Conservation (phyloP, 2,329 filamentous ascomycete species). For the Calonectria crousiana region DNA sequence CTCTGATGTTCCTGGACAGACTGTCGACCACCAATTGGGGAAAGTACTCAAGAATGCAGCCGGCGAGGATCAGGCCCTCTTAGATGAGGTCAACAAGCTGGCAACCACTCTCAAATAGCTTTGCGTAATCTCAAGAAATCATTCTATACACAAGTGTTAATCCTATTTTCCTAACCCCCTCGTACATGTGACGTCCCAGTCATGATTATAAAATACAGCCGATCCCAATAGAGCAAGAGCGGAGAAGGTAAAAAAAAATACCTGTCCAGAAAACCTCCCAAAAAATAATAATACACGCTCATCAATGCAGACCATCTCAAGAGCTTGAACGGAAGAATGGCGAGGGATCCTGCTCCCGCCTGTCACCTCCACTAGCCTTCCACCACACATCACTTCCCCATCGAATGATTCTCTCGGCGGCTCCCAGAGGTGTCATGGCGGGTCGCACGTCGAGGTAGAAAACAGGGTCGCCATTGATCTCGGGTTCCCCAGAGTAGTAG, state of each 20-base stretch:
- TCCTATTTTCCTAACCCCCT: slow-evolving; percentile 24
- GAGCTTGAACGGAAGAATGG: slow-evolving; percentile 47
- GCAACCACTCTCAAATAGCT: slow-evolving; percentile 42
- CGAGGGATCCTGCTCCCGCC: slow-evolving; percentile 60
- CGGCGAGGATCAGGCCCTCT: slow-evolving; percentile 60
- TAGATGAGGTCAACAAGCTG: slow-evolving; percentile 64
- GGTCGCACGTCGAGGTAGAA: slow-evolving; percentile 97
- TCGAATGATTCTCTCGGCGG: slow-evolving; percentile 84
- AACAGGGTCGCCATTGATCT: slow-evolving; percentile 89
- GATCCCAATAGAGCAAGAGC: slow-evolving; percentile 38
- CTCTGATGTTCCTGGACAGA: slow-evolving; percentile 62
- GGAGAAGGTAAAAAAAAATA: slow-evolving; percentile 39
- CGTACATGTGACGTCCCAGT: slow-evolving; percentile 39
- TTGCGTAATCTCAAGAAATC: slow-evolving; percentile 4
- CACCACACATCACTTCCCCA: slow-evolving; percentile 98
- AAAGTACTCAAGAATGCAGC: slow-evolving; percentile 70
- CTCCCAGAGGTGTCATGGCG: slow-evolving; percentile 83
- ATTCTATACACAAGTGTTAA: slow-evolving; percentile 34
- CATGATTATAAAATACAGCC: slow-evolving; percentile 47
- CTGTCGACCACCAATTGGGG: slow-evolving; percentile 67
- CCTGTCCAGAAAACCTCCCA: slow-evolving; percentile 28
- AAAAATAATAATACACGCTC: neutral
- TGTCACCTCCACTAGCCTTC: slow-evolving; percentile 81
- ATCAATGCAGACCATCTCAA: slow-evolving; percentile 20
- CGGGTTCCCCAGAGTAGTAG: slow-evolving; percentile 88